Evolutionary conservation across 768 basidiomycete genomes (phyloP).

Genomic region (Russula emetica): DNA sequence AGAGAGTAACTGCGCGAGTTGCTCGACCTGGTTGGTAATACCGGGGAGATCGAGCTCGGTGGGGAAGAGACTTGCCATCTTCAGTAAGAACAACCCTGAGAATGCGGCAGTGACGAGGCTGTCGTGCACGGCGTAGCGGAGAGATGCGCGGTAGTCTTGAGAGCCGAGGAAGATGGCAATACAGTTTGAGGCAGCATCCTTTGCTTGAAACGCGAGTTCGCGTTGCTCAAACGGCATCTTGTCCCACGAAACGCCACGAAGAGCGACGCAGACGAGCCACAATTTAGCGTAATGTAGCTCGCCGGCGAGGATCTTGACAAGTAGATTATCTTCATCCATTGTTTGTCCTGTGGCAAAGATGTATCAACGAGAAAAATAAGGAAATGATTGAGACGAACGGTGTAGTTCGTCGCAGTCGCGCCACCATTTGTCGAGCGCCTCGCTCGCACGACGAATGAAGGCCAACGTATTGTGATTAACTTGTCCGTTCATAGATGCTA

Average conservation of each 20-base stretch:
- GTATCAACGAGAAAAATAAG: constrained; percentile 13
- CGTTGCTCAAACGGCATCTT: constrained; percentile 95
- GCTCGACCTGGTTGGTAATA: constrained; percentile 82
- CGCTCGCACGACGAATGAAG: constrained; percentile 81
- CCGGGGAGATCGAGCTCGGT: constrained; percentile 70
- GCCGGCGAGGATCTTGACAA: constrained; percentile 81
- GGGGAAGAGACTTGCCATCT: constrained; percentile 93
- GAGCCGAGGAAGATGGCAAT: constrained; percentile 80
- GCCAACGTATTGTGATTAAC: constrained; percentile 80
- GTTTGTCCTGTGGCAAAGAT: constrained; percentile 50
- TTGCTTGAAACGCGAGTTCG: constrained; percentile 92
- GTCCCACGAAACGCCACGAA: constrained; percentile 91
- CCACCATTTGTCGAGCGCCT: constrained; percentile 90
- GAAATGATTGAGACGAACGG: constrained; percentile 42
- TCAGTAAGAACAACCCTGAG: constrained; percentile 85
- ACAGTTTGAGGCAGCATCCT: constrained; percentile 85
- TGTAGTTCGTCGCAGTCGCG: constrained; percentile 83
- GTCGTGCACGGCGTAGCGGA: constrained; percentile 90
- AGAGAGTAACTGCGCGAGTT: constrained; percentile 83
- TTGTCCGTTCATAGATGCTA: constrained; percentile 80
- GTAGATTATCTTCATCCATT: constrained; percentile 80
- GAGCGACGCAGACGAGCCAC: constrained; percentile 90
- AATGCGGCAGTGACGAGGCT: constrained; percentile 88
- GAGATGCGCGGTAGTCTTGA: constrained; percentile 76
- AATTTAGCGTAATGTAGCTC: constrained; percentile 92